Evolutionary conservation across 805 yeast genomes (phyloP), one percentile per base, ranked within the genome.

Genomic region (Zygosaccharomyces siamensis): DNA sequence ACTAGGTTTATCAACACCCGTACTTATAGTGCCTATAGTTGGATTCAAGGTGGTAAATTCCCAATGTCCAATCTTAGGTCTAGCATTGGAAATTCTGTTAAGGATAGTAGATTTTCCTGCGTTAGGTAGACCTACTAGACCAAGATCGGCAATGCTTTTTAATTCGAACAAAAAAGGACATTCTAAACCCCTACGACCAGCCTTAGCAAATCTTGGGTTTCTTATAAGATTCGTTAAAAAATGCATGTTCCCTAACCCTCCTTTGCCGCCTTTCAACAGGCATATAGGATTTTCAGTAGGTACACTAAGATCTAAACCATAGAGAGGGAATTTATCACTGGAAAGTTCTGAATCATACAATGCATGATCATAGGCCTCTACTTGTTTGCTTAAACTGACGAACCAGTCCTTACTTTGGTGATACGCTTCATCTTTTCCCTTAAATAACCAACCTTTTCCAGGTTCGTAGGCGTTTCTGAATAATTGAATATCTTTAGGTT

Each of bases 241-340:
- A 65, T 92, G 96, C 93, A 89, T 89, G 66, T 93, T 93, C 1
- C 99, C 99, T 72, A 92, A 74, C 0, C 99, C 99, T 18, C 98
- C 98, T 53, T 75, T 74, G 7, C 99, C 99, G 38, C 99, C 99
- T 57, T 77, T 78, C 40, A 90, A 60, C 16, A 93, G 58, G 45
- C 86, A 69, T 3, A 84, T 65, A 1, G 98, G 97, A 39, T 75
- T 77, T 1, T 76, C 76, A 0, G 88, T 74, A 14, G 83, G 80
- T 53, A 73, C 66, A 49, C 75, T 68, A 40, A 88, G 69, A 66
- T 93, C 99, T 23, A 88, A 62, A 0, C 98, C 98, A n/a, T 75
- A 72, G 3, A 86, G 50, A 0, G 98, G 98, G 58, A 90, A 83
- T 42, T 76, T 72, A 64, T 92, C 98, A 38, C 68, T 71, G 5